Evolutionary conservation across 2,329 filamentous ascomycete species (phyloP).

Genomic region (Purpureocillium takamizusanense): DNA sequence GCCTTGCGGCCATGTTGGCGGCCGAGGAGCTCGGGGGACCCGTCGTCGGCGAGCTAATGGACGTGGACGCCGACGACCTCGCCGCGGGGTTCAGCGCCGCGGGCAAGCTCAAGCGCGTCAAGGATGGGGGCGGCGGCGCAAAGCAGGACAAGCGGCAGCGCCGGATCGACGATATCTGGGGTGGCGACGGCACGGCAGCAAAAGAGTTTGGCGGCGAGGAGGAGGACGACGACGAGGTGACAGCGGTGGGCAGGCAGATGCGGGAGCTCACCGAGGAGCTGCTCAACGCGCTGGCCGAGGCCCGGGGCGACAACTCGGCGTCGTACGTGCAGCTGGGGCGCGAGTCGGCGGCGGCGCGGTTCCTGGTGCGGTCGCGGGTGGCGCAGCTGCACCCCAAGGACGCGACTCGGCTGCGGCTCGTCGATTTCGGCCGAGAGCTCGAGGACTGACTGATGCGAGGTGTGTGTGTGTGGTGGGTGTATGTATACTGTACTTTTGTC

Average conservation of each 20-base stretch:
- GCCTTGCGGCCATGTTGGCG: slow-evolving; percentile 66
- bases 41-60: slow-evolving; percentile 65
- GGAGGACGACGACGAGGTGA: slow-evolving; percentile 33
- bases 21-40: slow-evolving; percentile 79
- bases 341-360: slow-evolving; percentile 55
- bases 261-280: slow-evolving; percentile 50
- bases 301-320: slow-evolving; percentile 43
- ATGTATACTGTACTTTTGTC: too few relatives aligned
- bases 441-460: slow-evolving; percentile 42
- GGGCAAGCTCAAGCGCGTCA: slow-evolving; percentile 39
- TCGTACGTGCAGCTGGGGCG: slow-evolving; percentile 49
- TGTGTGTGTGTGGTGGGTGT: neutral
- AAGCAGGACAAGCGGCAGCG: slow-evolving; percentile 45
- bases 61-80: slow-evolving; percentile 51
- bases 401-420: slow-evolving; percentile 46
- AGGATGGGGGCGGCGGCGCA: slow-evolving; percentile 26
- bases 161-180: slow-evolving; percentile 58
- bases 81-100: slow-evolving; percentile 51
- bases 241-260: slow-evolving; percentile 48
- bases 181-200: slow-evolving; percentile 14
- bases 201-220: slow-evolving; percentile 11
- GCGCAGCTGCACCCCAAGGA: slow-evolving; percentile 59
- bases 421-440: slow-evolving; percentile 57
- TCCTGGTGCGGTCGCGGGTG: slow-evolving; percentile 55
- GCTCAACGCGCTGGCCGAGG: slow-evolving; percentile 47